Base-by-base conservation (phyloP, 129 eudicot genomes). In the Arctium minus region DNA sequence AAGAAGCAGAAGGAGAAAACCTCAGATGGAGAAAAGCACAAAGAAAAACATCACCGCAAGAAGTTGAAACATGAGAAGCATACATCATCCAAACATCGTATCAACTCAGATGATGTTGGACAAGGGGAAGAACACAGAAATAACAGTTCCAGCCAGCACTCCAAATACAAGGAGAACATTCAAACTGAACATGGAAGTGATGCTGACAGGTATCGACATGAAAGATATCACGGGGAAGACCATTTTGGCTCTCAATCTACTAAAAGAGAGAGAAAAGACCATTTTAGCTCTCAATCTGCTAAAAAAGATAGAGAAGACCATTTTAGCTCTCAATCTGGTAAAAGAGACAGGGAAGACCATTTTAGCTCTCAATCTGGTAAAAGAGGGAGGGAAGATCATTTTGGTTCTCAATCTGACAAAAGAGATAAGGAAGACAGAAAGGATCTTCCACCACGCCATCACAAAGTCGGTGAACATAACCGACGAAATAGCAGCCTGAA, bases 1-100 rank as follows among this genome's bases (percentile, higher is more conserved):
- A 86, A 90, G 86, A 92, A 89, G 84, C 85, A 87, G 77, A 91
- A 91, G 89, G 89, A 83, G 65, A 90, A 84, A 88, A 71, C 70
- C 4, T 53, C 79, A 17, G 76, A 84, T 44, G 81, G 70, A 76
- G 81, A 89, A 75, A 83, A 86, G 75, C 83, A 46, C 42, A 78
- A 72, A 46, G 83, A 75, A 87, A 91, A 89, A 79, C 92, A 86
- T 74, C 91, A 79, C 74, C 82, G 53, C 40, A 88, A 88, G 72
- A 92, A 85, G 79, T 88, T 87, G 6, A 92, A 89, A 78, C 91
- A 85, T 69, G 78, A 83, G 30, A 89, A 86, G 69, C 89, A 86
- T 82, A 87, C 91, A 13, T 87, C 92, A 13, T 82, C 93, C 10
- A 89, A 82, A 76, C 87, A 84, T 78, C 89, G 82, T 65, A 76